Base-by-base conservation (phyloP, 768 basidiomycete species). In the Sutorius australiensis region DNA sequence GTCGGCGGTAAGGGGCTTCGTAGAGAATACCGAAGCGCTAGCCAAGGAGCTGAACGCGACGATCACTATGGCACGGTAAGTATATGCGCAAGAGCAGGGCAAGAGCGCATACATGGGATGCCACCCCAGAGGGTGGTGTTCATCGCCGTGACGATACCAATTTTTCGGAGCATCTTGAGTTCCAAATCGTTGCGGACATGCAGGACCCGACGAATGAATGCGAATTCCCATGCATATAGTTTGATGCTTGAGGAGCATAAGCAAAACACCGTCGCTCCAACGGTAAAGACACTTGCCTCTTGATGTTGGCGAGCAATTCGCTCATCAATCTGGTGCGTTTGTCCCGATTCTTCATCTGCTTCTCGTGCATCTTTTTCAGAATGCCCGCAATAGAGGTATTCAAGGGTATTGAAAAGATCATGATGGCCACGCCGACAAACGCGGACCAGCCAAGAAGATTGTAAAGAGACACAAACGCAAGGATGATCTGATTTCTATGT, bases 281-380 rank as follows among this genome's bases (percentile, higher is more conserved):
- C 14, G 46, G 30, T 11, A 30, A 14, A 41, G 10, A 13, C 13
- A 24, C 56, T 43, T 37, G 82, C 86, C 86, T 92, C 65, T 88
- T 87, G 63, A 98, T 97, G 65, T 95, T 98, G 52, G 83, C 80
- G 6, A 98, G 74, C n/a, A 98, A 76, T 71, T 98, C 95, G 59
- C 82, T 93, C 95, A 98, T 97, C 41, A 95, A 72, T 38, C 86
- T 74, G 8, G 89, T 92, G 31, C 91, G 80, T 60, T 81, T 78
- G 63, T 95, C 94, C 54, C 92, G 81, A 69, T 88, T 92, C 70
- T 92, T 93, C 95, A 98, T 98, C 68, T 98, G 93, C 60, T 83
- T 63, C 57, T 89, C 81, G 64, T 97, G 92, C 76, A 95, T 82
- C 36, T 67, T 75, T 65, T 91, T 91, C 46, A 89, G 63, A 47